Percentiles rank a stretch among this genome's conserved stretches.
phyloP scores from a whole-genome alignment of 2,329 filamentous ascomycete species.

The Epichloe amarillans region DNA sequence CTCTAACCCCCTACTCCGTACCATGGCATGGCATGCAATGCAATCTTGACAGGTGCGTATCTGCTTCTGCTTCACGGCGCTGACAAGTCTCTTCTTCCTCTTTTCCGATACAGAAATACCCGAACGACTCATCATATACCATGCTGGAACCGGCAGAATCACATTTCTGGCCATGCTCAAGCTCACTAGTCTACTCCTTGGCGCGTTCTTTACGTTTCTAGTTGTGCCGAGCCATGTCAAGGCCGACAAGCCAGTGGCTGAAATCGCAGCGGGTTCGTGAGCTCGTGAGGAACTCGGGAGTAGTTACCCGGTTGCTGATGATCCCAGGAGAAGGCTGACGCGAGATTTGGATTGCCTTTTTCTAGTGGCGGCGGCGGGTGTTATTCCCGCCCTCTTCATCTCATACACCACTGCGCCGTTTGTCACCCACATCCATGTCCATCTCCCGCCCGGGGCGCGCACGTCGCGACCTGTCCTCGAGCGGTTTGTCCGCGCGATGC shows the following conservation, averaged over 20 bases:
- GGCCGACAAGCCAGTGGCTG: slow-evolving; percentile 23
- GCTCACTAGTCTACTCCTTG: slow-evolving; percentile 56
- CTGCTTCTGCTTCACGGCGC: too few relatives aligned
- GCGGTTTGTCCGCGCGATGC: slow-evolving; percentile 34
- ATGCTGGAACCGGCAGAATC: slow-evolving; percentile 54
- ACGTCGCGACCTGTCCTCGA: slow-evolving; percentile 41
- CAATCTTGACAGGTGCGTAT: too few relatives aligned
- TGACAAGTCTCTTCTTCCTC: too few relatives aligned
- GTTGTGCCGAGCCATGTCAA: slow-evolving; percentile 46
- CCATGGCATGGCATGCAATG: too few relatives aligned
- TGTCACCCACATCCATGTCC: slow-evolving; percentile 58
- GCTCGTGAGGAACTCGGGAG: background rate
- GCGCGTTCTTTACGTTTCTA: slow-evolving; percentile 51
- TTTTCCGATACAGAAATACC: slow-evolving; percentile 30
- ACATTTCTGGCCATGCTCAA: slow-evolving; percentile 59
- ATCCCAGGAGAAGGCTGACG: background rate
- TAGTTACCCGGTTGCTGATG: too few relatives aligned
- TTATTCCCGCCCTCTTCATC: slow-evolving; percentile 52
- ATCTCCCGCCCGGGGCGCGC: slow-evolving; percentile 52
- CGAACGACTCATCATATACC: slow-evolving; percentile 56
- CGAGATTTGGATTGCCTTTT: background rate
- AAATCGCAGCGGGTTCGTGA: slow-evolving; percentile 25
- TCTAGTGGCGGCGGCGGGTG: slow-evolving; percentile 43
- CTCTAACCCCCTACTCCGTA: background rate
- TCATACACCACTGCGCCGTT: slow-evolving; percentile 54